Conservation (phyloP, 1,284 basidiomycete genomes). For the Phlebopus sp. region DNA sequence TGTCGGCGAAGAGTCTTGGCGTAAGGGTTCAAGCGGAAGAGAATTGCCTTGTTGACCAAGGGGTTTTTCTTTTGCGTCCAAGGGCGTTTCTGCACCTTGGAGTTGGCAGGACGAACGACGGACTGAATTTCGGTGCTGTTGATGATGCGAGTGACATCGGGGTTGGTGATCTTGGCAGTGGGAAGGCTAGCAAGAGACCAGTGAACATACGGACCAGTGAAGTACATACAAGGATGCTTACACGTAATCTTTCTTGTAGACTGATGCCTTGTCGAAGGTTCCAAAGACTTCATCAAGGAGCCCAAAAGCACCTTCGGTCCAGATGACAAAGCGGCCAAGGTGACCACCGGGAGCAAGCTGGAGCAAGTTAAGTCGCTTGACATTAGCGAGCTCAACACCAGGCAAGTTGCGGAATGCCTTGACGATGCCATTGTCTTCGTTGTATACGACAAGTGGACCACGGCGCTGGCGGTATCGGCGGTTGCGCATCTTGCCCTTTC, state of each 20-base stretch:
- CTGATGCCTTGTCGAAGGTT: slow-evolving; percentile 81
- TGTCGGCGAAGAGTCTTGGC: slow-evolving; percentile 91
- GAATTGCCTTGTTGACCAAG: slow-evolving; percentile 90
- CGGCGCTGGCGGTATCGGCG: slow-evolving; percentile 96
- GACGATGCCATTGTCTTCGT: slow-evolving; percentile 96
- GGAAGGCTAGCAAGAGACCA: slow-evolving; percentile 61
- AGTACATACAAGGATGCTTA: slow-evolving; percentile 36
- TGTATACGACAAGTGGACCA: slow-evolving; percentile 97
- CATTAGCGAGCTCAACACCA: slow-evolving; percentile 97
- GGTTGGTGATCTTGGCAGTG: slow-evolving; percentile 94
- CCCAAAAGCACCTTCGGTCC: slow-evolving; percentile 95
- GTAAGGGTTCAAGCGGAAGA: slow-evolving; percentile 99
- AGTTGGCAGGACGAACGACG: slow-evolving; percentile 85
- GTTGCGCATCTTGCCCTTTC: slow-evolving; percentile 97
- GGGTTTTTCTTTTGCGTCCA: slow-evolving; percentile 99
- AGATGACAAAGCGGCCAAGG: slow-evolving; percentile 98
- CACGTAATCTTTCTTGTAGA: slow-evolving; percentile 94
- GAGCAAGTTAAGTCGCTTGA: slow-evolving; percentile 94
- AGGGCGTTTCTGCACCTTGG: slow-evolving; percentile 84
- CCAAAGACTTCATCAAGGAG: slow-evolving; percentile 95
- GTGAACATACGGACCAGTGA: not conserved
- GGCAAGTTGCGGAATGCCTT: slow-evolving; percentile 99
- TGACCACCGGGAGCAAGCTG: slow-evolving; percentile 99
- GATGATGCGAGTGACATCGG: slow-evolving; percentile 97
- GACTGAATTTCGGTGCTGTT: slow-evolving; percentile 98